Percentiles rank a stretch among this genome's conserved stretches.
phyloP scores from a whole-genome alignment of 192 early-diverging fungal species.

The Linnemannia exigua region DNA sequence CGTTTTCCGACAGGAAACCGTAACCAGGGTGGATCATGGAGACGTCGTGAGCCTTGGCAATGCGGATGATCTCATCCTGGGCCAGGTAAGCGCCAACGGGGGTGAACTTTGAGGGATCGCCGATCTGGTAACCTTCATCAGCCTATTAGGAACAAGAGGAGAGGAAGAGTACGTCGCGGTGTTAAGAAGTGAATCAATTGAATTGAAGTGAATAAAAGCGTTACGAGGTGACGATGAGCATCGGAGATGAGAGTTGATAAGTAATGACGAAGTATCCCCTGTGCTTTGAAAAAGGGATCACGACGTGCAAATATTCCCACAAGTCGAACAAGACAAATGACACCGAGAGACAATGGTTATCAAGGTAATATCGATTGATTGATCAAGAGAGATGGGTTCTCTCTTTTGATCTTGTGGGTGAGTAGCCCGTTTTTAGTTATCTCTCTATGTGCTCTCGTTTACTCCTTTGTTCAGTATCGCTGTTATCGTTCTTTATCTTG shows the following conservation, averaged over 20 bases:
- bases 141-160: slow-evolving; percentile 63
- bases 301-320: not conserved
- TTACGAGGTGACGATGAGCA: not conserved
- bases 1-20: slow-evolving; percentile 96
- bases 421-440: not conserved
- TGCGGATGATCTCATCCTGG: slow-evolving; percentile 92
- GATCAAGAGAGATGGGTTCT: not conserved
- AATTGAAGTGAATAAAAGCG: not conserved
- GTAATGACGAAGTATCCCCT: not conserved
- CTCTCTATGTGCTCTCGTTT: not conserved
- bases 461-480: not conserved
- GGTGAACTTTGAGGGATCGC: slow-evolving; percentile 79
- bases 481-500: not conserved
- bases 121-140: slow-evolving; percentile 97
- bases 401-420: not conserved
- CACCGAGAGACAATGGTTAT: not conserved
- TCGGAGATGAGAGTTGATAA: not conserved
- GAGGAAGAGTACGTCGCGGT: not conserved
- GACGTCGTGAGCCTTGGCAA: slow-evolving; percentile 85
- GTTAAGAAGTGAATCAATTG: not conserved
- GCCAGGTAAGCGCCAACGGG: slow-evolving; percentile 97
- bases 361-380: not conserved
- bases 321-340: not conserved
- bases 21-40: slow-evolving; percentile 97
- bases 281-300: not conserved